Percentiles rank a stretch among this genome's conserved stretches.
These are phyloP conservation scores for Clonostachys chloroleuca DNA, from an alignment of 2,329 filamentous ascomycete species.

Conservation along the genomic window DNA sequence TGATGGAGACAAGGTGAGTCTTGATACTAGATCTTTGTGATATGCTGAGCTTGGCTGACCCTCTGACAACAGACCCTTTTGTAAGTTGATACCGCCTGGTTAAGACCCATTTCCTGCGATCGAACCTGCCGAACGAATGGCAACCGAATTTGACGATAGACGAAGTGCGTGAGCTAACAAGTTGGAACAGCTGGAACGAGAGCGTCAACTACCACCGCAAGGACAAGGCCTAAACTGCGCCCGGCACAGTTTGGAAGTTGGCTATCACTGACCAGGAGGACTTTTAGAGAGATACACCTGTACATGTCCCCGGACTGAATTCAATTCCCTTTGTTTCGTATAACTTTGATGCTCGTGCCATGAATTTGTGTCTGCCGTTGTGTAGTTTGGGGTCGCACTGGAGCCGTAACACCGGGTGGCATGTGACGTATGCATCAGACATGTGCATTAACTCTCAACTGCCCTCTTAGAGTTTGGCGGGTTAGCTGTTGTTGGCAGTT, in stretches of 20 bases:
- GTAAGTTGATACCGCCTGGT: constrained; percentile 38
- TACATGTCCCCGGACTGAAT: not conserved
- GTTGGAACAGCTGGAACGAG: constrained; percentile 73
- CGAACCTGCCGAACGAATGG: not conserved
- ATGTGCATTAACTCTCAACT: no score
- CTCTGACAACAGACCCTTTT: constrained; percentile 51
- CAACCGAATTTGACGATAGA: not conserved
- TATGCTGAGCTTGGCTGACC: constrained; percentile 15
- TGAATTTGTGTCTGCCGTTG: no score
- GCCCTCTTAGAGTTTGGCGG: no score
- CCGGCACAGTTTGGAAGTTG: not conserved
- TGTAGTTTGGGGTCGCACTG: no score
- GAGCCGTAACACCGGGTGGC: no score
- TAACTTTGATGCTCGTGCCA: no score
- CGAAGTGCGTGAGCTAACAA: not conserved
- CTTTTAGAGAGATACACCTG: not conserved
- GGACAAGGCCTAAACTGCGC: constrained; percentile 54
- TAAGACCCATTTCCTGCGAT: not conserved
- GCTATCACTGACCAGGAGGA: not conserved
- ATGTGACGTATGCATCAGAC: no score
- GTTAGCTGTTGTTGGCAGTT: no score
- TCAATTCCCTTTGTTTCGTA: constrained; percentile 6
- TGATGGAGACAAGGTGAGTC: constrained; percentile 83
- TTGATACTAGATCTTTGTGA: not conserved
- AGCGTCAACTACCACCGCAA: constrained; percentile 96